phyloP scores from a whole-genome alignment of 139 green algal species.

The Yamagishiella unicocca region DNA sequence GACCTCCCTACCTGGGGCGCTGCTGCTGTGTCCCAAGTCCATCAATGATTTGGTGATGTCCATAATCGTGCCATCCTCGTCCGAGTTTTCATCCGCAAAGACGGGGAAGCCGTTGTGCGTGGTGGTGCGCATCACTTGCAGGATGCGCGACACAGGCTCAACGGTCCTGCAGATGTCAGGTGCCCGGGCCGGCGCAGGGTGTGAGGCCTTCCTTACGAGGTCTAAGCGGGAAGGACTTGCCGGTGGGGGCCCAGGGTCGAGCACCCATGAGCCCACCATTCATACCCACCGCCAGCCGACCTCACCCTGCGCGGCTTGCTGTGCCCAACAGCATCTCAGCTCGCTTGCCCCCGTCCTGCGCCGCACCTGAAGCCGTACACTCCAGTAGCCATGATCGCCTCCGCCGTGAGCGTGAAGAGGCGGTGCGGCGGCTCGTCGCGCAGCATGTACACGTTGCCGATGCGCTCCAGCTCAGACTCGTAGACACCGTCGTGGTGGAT shows the following conservation, averaged over 20 bases:
- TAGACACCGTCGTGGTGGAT: conserved; percentile 90
- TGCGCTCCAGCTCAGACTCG: conserved; percentile 88
- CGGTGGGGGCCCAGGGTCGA: too few relatives aligned
- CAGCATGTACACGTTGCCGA: conserved; percentile 86
- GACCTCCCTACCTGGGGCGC: neutral
- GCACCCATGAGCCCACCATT: too few relatives aligned
- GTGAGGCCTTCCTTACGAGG: too few relatives aligned
- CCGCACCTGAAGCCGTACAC: conserved; percentile 70
- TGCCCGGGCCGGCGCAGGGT: neutral
- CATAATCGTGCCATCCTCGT: conserved; percentile 3
- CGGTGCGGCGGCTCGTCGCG: conserved; percentile 79
- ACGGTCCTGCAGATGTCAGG: conserved; percentile 58
- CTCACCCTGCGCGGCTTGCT: too few relatives aligned
- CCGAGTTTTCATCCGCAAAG: conserved; percentile 50
- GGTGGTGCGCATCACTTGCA: conserved; percentile 74
- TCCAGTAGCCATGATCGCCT: conserved; percentile 79
- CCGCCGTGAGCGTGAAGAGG: conserved; percentile 71
- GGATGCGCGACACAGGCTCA: conserved; percentile 70
- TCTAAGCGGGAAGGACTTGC: too few relatives aligned
- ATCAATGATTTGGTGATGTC: conserved; percentile 10
- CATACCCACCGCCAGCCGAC: too few relatives aligned
- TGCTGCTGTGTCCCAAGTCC: conserved; percentile 19
- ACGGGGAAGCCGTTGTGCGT: conserved; percentile 95
- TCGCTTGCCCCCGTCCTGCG: too few relatives aligned
- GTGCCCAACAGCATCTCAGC: too few relatives aligned